Evolutionary conservation across 2,329 filamentous ascomycete genomes (phyloP).

Genomic region (Monilinia aucupariae): DNA sequence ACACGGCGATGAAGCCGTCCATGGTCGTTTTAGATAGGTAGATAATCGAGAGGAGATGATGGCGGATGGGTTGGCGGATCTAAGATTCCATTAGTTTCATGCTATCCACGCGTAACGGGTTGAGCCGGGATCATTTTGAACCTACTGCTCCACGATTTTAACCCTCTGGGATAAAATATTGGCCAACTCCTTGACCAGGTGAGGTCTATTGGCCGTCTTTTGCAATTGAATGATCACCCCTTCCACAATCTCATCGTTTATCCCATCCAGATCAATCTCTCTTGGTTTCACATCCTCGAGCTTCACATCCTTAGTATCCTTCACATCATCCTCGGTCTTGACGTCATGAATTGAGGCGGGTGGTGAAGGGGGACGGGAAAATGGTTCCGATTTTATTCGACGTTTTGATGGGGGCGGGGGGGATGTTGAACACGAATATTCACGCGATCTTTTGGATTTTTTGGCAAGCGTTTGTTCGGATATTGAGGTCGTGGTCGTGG

Average conservation of each 20-base stretch:
- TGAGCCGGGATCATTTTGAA: constrained; percentile 26
- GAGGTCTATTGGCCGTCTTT: constrained; percentile 84
- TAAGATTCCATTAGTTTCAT: constrained; percentile 39
- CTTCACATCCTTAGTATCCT: not conserved
- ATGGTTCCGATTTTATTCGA: constrained; percentile 47
- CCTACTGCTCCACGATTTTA: constrained; percentile 86
- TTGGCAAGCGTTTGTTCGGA: constrained; percentile 48
- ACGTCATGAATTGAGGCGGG: constrained; percentile 41
- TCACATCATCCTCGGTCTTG: constrained; percentile 37
- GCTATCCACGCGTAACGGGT: constrained; percentile 28
- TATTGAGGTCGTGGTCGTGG: constrained; percentile 24
- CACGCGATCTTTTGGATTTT: constrained; percentile 75
- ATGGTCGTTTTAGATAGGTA: constrained; percentile 80
- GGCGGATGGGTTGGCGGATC: constrained; percentile 90
- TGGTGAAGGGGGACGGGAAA: constrained; percentile 78
- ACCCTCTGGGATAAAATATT: constrained; percentile 70
- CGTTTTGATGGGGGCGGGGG: constrained; percentile 42
- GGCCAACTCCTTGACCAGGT: constrained; percentile 90
- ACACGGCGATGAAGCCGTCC: constrained; percentile 73
- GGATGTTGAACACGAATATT: constrained; percentile 41
- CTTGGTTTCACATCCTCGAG: constrained; percentile 40
- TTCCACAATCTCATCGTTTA: constrained; percentile 94
- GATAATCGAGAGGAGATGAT: constrained; percentile 91
- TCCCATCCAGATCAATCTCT: constrained; percentile 72
- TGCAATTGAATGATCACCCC: constrained; percentile 84